Evolutionary conservation across 108 stramenopile genomes (phyloP), one percentile per base, ranked within the genome.

Genomic region (Cyclostephanos tholiformis): DNA sequence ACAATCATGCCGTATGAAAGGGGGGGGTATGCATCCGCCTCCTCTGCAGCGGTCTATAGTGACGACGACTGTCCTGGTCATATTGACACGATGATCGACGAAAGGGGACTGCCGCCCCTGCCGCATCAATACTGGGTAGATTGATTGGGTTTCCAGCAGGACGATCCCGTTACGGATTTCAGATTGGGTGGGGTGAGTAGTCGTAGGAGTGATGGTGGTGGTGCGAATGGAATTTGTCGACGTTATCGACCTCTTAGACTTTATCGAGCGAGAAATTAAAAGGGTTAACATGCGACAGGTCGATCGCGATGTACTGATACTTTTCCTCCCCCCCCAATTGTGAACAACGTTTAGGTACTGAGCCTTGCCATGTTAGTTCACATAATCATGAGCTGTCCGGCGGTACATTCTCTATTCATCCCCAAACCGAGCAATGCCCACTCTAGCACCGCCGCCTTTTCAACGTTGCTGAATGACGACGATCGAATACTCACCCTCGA

Each of bases 131-230:
- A 76, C 52, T 94, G 93, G 93, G 84, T 94, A 0, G 80, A 87
- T 41, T 84, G 91, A 41, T 50, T 92, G 30, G 93, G 93, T 52
- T 94, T 94, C 74, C 93, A 94, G 75, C 93, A 94, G 72, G 73
- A 81, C 22, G 93, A 94, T 81, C 93, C 93, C 2, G 91, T 92
- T 10, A 95, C 93, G 6, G 93, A 95, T 82, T 95, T 95, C 85
- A 84, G 93, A 60, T 91, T 89, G 12, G 91, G 93, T 17, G 93
- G 93, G n/a, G 90, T 60, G 59, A 60, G 59, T 60, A 2, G 26
- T 13, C 0, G 23, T 1, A 32, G 32, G 10, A 1, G 23, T 26
- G 26, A 23, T 26, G 20, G 52, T 14, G 16, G 12, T 1, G 0
- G 16, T 14, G 32, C 32, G n/a, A n/a, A 32, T 32, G 2, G 32